Base-by-base conservation (phyloP, 2,329 filamentous ascomycete genomes). In the Pestalotiopsis fici region DNA sequence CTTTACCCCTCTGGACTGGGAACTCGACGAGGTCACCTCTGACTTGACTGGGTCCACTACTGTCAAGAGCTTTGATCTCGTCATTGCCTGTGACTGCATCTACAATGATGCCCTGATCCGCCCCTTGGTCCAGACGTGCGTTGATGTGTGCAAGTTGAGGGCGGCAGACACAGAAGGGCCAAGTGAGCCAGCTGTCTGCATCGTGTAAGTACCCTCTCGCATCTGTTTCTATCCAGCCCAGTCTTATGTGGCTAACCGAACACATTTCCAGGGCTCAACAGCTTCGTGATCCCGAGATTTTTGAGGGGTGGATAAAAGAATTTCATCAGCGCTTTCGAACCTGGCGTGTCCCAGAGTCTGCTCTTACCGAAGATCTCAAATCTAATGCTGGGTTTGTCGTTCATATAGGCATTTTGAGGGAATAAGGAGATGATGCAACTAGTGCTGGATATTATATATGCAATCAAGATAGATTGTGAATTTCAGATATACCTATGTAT, bases 51-150 rank as follows among this genome's bases (percentile, higher is more conserved):
- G 80, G 12, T 76, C 77, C 15, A 69, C 71, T 18, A 70, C 65
- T 47, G 74, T 69, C 57, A 75, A 72, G 74, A 85, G 86, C 67
- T 91, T 96, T 71, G 92, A 97, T 74, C 80, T 90, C 15, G 83
- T 98, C 12, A 78, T 98, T 43, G 94, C 94, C 3, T 97, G 94
- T 76, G 96, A 99, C 79, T 98, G 95, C 79, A 91, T 99, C 72
- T 99, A 97, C 83, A 99, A 98, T 79, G 93, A 97, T 71, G 88
- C 92, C 2, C 86, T 98, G 3, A 88, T 98, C 27, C 83, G 87
- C 56, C 94, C 95, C 0, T 88, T 98, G 61, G 92, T 96, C n/a
- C 87, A 91, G 73, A 92, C 93, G 0, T 97, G 93, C 77, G 88
- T 84, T 5, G 92, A 97, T 69, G 85, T 90, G 27, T 97, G 94